A percentile compares a stretch with the other conserved stretches of the same genome.
Evolutionary conservation across 768 basidiomycete species (phyloP).

Genomic region (Xerocomus spinulosus): DNA sequence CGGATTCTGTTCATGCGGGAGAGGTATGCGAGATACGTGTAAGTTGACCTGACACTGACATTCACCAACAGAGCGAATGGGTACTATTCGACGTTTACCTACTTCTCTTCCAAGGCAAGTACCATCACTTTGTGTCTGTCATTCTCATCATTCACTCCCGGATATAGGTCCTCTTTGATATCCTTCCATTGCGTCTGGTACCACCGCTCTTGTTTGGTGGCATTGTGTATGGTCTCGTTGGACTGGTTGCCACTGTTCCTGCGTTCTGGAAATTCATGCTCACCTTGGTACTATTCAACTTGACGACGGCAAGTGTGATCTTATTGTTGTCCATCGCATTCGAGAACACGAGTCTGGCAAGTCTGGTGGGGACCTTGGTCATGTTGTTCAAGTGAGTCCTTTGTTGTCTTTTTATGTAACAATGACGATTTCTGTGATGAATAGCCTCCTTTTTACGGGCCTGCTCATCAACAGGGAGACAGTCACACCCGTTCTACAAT

Average conservation of each 20-base stretch:
- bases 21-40: conserved; percentile 46
- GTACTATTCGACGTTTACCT: conserved; percentile 95
- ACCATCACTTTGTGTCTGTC: background rate
- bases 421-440: conserved; percentile 2
- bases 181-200: conserved; percentile 88
- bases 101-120: conserved; percentile 87
- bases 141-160: background rate
- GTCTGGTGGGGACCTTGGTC: conserved; percentile 87
- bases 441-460: conserved; percentile 90
- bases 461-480: conserved; percentile 91
- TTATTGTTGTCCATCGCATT: conserved; percentile 88
- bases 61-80: conserved; percentile 74
- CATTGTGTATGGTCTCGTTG: conserved; percentile 92
- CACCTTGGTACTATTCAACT: conserved; percentile 91
- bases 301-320: conserved; percentile 91
- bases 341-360: conserved; percentile 82
- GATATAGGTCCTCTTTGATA: conserved; percentile 85
- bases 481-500: conserved; percentile 64
- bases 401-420: background rate
- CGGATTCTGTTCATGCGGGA: conserved; percentile 98
- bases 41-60: background rate
- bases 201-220: conserved; percentile 95
- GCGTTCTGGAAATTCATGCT: conserved; percentile 99
- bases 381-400: conserved; percentile 95
- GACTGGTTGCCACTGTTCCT: conserved; percentile 84